These are phyloP conservation scores for Cenchrus fungigraminus DNA, from an alignment of 176 grass and related monocot genomes.

Conservation along the genomic window DNA sequence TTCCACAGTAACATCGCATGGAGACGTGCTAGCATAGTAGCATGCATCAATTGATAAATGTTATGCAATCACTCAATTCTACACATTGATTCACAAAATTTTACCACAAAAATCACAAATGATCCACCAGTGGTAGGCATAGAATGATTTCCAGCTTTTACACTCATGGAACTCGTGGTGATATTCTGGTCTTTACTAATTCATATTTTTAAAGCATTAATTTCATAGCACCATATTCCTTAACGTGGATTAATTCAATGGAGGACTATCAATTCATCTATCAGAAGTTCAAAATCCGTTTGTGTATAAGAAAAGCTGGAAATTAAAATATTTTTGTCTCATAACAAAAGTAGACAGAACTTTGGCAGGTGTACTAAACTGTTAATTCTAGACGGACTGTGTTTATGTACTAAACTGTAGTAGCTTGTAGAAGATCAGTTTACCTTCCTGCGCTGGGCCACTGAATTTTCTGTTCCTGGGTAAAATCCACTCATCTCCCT, in stretches of 20 bases:
- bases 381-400: neutral
- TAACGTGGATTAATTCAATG: neutral
- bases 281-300: neutral
- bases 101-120: neutral
- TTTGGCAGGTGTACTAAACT: neutral
- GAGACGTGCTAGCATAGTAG: no score
- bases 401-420: neutral
- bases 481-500: conserved; percentile 40
- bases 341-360: neutral
- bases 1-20: neutral
- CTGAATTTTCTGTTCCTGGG: conserved; percentile 2
- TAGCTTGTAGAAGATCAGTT: conserved; percentile 1
- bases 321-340: no score
- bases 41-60: no score
- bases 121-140: neutral
- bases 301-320: neutral
- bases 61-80: no score
- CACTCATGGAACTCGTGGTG: neutral
- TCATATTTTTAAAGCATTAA: no score
- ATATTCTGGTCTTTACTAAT: neutral
- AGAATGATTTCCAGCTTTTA: neutral
- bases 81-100: neutral
- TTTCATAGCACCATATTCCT: no score
- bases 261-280: neutral
- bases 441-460: conserved; percentile 56